Evolutionary conservation across 345 rosid genomes (phyloP).

Genomic region (Melastoma malabathricum): DNA sequence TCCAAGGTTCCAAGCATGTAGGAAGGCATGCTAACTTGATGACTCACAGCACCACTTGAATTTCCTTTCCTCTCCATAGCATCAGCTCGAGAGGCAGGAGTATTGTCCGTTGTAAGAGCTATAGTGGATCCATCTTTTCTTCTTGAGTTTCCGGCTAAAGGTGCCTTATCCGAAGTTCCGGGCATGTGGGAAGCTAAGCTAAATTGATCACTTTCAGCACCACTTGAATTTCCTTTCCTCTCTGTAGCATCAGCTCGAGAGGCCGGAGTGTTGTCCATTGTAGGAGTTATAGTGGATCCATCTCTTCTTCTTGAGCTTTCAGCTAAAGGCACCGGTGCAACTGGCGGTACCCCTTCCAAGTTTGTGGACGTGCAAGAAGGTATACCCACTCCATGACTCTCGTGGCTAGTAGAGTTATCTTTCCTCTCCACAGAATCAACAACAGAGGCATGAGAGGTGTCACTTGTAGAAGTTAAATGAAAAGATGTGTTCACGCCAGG

Average conservation of each 20-base stretch:
- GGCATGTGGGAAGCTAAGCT: constrained; percentile 6
- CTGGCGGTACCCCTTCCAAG: no score
- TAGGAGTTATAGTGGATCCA: not conserved
- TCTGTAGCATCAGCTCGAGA: not conserved
- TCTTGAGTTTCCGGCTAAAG: no score
- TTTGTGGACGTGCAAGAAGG: no score
- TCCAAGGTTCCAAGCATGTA: no score
- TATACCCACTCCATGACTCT: no score
- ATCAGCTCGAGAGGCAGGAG: not conserved
- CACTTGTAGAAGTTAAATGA: not conserved
- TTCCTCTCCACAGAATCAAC: not conserved
- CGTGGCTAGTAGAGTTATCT: not conserved
- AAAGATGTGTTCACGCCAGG: not conserved
- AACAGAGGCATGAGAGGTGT: constrained; percentile 2
- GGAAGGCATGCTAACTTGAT: constrained; percentile 13
- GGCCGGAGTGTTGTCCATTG: not conserved
- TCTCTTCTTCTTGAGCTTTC: constrained; percentile 1
- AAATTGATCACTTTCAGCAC: constrained; percentile 11
- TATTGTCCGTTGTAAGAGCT: not conserved
- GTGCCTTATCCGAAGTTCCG: no score
- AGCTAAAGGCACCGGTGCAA: no score
- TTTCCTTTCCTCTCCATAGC: constrained; percentile 1
- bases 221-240: constrained; percentile 1
- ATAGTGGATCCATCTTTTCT: constrained; percentile 1
- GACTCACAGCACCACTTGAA: constrained; percentile 4